Percentiles rank a stretch among this genome's conserved stretches.
phyloP scores from a whole-genome alignment of 2,329 filamentous ascomycete genomes.

The Ramularia endophylla region DNA sequence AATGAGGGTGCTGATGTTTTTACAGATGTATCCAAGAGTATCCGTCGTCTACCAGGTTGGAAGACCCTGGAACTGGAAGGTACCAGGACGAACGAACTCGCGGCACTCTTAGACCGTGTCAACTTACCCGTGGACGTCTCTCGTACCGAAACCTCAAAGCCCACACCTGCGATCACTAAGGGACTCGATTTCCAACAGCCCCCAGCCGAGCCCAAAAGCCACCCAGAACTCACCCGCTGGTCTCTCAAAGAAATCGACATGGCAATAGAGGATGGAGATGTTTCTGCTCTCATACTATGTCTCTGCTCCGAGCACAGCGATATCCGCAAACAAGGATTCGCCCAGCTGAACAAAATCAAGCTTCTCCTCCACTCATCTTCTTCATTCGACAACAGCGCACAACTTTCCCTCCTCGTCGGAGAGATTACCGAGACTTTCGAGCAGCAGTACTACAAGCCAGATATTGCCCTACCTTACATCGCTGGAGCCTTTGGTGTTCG shows the following conservation, averaged over 20 bases:
- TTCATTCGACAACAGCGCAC: conserved; percentile 66
- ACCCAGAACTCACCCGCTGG: conserved; percentile 55
- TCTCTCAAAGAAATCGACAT: conserved; percentile 70
- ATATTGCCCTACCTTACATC: conserved; percentile 56
- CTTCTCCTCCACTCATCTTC: conserved; percentile 55
- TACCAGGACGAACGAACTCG: too few species aligned
- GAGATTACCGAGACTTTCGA: conserved; percentile 68
- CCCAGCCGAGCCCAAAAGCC: conserved; percentile 38
- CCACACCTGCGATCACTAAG: not conserved
- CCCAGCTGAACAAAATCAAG: conserved; percentile 60
- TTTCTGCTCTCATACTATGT: conserved; percentile 64
- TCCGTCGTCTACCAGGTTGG: not conserved
- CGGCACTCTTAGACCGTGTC: too few species aligned
- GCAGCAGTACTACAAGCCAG: conserved; percentile 44
- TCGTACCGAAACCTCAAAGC: not conserved
- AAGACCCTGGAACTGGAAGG: too few species aligned
- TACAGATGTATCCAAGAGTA: conserved; percentile 1
- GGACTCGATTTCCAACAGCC: conserved; percentile 30
- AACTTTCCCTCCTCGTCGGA: conserved; percentile 71
- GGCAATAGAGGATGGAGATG: conserved; percentile 70
- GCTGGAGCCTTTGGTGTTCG: conserved; percentile 70
- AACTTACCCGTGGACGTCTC: not conserved
- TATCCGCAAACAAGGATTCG: conserved; percentile 72
- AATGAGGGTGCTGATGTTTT: conserved; percentile 8
- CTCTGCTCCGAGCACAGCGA: conserved; percentile 68